A percentile compares a stretch with the other conserved stretches of the same genome.
Evolutionary conservation across 192 early-diverging fungal species (phyloP).

Genomic region (Coemansia sp.): DNA sequence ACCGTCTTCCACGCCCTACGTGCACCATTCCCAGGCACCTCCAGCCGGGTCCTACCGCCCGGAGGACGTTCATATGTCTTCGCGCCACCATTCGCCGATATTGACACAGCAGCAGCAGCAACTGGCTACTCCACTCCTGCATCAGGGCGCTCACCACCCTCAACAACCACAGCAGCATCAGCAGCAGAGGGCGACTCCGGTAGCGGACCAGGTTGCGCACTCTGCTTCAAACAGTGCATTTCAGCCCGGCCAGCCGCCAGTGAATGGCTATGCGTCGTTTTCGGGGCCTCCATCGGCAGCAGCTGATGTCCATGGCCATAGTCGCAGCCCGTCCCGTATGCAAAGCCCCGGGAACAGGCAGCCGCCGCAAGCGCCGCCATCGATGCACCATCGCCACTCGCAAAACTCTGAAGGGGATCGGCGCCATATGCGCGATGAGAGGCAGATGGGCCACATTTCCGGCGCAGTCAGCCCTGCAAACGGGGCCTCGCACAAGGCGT

Average conservation of each 20-base stretch:
- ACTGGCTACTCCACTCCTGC: neutral
- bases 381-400: conserved; percentile 1
- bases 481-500: conserved; percentile 3
- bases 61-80: conserved; percentile 21
- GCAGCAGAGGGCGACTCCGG: conserved; percentile 18
- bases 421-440: conserved; percentile 5
- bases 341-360: conserved; percentile 24
- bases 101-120: conserved; percentile 23
- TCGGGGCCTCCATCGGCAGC: conserved; percentile 5
- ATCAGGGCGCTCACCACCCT: neutral
- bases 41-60: conserved; percentile 24
- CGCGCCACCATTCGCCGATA: conserved; percentile 39
- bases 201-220: conserved; percentile 10
- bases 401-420: conserved; percentile 4
- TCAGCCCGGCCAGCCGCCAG: conserved; percentile 29
- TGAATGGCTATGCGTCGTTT: conserved; percentile 39
- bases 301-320: conserved; percentile 12
- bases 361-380: conserved; percentile 10
- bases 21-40: conserved; percentile 13
- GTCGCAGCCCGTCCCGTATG: conserved; percentile 31
- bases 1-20: conserved; percentile 16
- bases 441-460: conserved; percentile 1
- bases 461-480: conserved; percentile 1
- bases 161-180: neutral
- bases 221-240: conserved; percentile 15